Evolutionary conservation across 495 filamentous ascomycete species (phyloP).

Genomic region (Neurospora intermedia): DNA sequence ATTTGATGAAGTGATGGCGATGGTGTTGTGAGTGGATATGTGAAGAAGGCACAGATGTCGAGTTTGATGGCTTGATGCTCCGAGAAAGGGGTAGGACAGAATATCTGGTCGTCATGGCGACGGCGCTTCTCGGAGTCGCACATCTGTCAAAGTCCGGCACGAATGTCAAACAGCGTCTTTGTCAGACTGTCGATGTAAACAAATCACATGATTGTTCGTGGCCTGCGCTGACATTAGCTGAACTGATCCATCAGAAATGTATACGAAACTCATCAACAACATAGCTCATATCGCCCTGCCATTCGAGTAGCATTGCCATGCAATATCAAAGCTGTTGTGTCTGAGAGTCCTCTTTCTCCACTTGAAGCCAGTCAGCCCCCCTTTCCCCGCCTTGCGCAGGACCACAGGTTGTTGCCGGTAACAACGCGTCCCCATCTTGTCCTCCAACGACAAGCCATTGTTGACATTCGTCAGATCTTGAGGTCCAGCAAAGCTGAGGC

Average conservation of each 20-base stretch:
- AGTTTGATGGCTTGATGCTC: not conserved
- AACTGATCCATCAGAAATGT: not conserved
- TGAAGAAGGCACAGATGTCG: not conserved
- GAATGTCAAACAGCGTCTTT: not conserved
- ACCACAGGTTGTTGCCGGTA: not conserved
- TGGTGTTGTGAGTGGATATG: not conserved
- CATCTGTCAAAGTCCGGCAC: not conserved
- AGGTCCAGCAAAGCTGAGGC: not conserved
- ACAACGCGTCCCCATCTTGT: not conserved
- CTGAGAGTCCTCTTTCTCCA: not conserved
- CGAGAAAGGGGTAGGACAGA: not conserved
- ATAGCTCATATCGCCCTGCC: not conserved
- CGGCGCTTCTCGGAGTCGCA: not conserved
- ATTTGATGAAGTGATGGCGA: not conserved
- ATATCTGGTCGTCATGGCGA: not conserved
- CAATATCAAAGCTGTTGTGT: not conserved
- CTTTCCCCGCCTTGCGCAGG: not conserved
- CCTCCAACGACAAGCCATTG: not conserved
- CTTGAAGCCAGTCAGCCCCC: not conserved
- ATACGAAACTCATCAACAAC: not conserved
- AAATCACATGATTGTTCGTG: not conserved
- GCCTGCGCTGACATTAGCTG: not conserved
- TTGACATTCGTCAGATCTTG: not conserved
- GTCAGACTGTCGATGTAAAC: not conserved
- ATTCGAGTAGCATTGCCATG: not conserved